Evolutionary conservation across 345 rosid genomes (phyloP).

Genomic region (Pseudoturritis turrita): DNA sequence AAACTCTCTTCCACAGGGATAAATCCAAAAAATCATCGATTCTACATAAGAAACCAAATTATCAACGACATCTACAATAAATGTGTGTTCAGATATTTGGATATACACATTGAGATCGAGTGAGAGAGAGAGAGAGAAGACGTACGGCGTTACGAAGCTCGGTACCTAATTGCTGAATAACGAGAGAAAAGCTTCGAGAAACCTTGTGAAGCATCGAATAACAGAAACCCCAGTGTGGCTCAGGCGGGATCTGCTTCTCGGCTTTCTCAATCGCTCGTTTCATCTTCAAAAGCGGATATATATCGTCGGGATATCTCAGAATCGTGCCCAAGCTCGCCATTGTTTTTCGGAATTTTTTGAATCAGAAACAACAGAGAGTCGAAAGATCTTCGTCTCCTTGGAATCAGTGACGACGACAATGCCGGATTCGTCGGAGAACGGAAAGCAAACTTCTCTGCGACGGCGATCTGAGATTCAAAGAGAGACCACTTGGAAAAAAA

Average conservation of each 20-base stretch:
- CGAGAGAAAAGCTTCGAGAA: slow-evolving; percentile 83
- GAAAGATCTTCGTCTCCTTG: background rate
- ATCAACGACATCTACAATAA: background rate
- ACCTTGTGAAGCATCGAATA: slow-evolving; percentile 91
- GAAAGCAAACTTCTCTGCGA: background rate
- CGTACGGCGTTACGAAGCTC: slow-evolving; percentile 87
- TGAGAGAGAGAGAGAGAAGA: background rate
- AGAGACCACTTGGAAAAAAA: background rate
- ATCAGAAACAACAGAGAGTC: background rate
- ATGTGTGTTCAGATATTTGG: background rate
- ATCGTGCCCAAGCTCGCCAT: slow-evolving; percentile 76
- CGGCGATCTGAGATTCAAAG: slow-evolving; percentile 19
- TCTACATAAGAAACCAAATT: background rate
- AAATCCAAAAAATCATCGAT: background rate
- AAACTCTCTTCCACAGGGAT: background rate
- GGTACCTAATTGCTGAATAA: slow-evolving; percentile 81
- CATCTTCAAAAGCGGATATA: slow-evolving; percentile 86
- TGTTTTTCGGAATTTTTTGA: background rate
- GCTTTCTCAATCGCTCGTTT: slow-evolving; percentile 68
- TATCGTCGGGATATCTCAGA: slow-evolving; percentile 75
- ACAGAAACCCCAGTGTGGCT: slow-evolving; percentile 92
- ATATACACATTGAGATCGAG: background rate
- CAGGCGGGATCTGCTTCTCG: slow-evolving; percentile 83
- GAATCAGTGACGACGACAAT: slow-evolving; percentile 1
- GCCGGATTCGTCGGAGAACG: background rate